These are phyloP conservation scores for Aurinia saxatilis DNA, from an alignment of 345 rosid genomes.

Conservation along the genomic window DNA sequence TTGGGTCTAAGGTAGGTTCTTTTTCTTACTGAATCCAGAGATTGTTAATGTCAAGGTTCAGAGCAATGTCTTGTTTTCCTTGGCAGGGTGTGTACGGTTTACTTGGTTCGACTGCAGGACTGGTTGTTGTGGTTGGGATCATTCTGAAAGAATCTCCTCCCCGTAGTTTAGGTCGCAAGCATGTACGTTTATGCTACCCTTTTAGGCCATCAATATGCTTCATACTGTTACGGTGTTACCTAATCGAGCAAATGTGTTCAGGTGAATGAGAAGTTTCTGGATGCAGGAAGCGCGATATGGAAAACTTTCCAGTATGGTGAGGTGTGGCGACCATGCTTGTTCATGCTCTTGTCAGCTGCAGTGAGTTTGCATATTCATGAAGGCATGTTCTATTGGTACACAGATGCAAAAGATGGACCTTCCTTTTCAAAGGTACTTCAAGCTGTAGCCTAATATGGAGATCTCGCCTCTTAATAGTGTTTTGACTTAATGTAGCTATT, in stretches of 20 bases:
- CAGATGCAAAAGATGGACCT: constrained; percentile 80
- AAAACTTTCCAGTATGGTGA: constrained; percentile 46
- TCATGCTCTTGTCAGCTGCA: constrained; percentile 56
- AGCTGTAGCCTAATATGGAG: not conserved
- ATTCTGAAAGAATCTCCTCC: constrained; percentile 39
- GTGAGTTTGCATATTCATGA: constrained; percentile 60
- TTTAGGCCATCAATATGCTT: not conserved
- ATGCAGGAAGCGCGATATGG: constrained; percentile 59
- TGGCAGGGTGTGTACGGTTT: constrained; percentile 65
- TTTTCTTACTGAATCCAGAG: not conserved
- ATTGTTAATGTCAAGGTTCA: not conserved
- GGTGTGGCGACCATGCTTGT: constrained; percentile 72
- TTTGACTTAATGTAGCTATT: not conserved
- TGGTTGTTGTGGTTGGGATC: constrained; percentile 44
- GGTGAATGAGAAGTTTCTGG: constrained; percentile 54
- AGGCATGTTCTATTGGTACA: constrained; percentile 86
- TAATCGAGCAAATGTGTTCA: constrained; percentile 21
- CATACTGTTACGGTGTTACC: not conserved
- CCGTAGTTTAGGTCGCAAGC: constrained; percentile 32
- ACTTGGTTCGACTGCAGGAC: constrained; percentile 47
- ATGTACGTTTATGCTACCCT: constrained; percentile 25
- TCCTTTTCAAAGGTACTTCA: constrained; percentile 42
- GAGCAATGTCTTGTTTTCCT: not conserved
- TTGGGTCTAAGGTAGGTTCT: constrained; percentile 48
- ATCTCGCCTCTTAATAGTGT: not conserved